Percentiles rank a stretch among this genome's conserved stretches.
These are phyloP conservation scores for Endocarpon pusillum DNA, from an alignment of 495 filamentous ascomycete genomes.

Conservation along the genomic window DNA sequence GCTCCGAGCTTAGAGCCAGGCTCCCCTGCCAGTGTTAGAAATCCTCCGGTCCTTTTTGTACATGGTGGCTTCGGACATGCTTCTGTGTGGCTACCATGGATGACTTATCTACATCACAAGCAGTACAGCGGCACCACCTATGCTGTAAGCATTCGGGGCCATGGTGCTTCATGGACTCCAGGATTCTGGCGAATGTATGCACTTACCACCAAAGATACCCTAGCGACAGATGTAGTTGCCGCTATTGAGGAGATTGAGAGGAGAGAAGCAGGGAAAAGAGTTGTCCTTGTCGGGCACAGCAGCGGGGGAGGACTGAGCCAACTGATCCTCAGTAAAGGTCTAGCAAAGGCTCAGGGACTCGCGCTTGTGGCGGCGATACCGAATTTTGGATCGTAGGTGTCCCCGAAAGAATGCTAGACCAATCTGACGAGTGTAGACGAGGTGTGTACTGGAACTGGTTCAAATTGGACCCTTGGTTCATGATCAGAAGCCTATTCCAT, in stretches of 20 bases:
- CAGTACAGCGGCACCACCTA: conserved; percentile 23
- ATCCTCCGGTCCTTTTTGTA: conserved; percentile 18
- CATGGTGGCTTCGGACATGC: conserved; percentile 33
- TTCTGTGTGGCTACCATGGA: conserved; percentile 27
- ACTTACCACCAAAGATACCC: conserved; percentile 15
- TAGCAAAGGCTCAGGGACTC: conserved; percentile 21
- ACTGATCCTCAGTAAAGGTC: conserved; percentile 21
- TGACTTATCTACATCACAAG: conserved; percentile 21
- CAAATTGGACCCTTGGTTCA: conserved; percentile 24
- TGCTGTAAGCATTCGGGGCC: conserved; percentile 30
- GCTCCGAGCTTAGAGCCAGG: neutral
- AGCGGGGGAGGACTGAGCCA: conserved; percentile 28
- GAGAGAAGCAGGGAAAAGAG: conserved; percentile 8
- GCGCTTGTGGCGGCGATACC: conserved; percentile 24
- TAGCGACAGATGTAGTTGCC: conserved; percentile 25
- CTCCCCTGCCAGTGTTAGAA: no score
- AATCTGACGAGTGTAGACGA: conserved; percentile 10
- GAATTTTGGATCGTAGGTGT: conserved; percentile 26
- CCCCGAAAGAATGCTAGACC: neutral
- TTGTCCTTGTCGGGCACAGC: conserved; percentile 30
- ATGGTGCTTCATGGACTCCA: conserved; percentile 31
- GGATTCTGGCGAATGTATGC: conserved; percentile 21
- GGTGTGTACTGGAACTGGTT: conserved; percentile 28
- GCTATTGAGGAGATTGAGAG: conserved; percentile 19
- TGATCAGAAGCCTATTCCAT: conserved; percentile 10